These are phyloP conservation scores for Phytophthora sp. DNA, from an alignment of 352 stramenopile species.

Conservation along the genomic window DNA sequence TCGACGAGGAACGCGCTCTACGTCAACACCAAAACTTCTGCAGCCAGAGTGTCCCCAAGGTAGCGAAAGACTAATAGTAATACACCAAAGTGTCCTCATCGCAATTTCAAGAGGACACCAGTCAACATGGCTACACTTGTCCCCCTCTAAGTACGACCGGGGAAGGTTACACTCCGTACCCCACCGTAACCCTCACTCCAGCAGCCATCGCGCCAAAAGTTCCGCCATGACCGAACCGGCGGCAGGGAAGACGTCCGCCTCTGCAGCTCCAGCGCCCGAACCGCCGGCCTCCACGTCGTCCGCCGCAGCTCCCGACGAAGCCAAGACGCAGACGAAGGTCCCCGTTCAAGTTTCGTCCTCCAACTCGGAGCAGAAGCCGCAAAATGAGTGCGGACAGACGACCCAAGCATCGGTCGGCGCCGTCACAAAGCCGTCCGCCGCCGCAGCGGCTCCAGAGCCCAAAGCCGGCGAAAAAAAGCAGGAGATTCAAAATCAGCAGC, in stretches of 20 bases:
- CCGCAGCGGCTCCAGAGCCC: not conserved
- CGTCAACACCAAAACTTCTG: slow-evolving; percentile 86
- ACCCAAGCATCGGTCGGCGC: slow-evolving; percentile 5
- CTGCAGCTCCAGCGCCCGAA: slow-evolving; percentile 13
- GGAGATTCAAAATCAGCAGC: not conserved
- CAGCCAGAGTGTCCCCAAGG: not conserved
- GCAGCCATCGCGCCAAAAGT: not conserved
- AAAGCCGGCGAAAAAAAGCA: not conserved
- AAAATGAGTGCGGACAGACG: slow-evolving; percentile 12
- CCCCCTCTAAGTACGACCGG: slow-evolving; percentile 1
- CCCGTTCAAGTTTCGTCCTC: not conserved
- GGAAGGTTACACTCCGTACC: too few relatives aligned
- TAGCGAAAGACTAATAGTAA: not conserved
- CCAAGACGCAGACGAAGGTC: slow-evolving; percentile 6
- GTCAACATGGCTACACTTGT: not conserved
- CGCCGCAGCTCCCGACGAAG: not conserved
- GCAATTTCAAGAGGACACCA: not conserved
- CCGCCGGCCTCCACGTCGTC: slow-evolving; percentile 3
- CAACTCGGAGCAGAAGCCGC: slow-evolving; percentile 11
- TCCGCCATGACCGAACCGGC: slow-evolving; percentile 24
- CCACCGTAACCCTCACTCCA: not conserved
- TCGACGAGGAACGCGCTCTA: slow-evolving; percentile 73
- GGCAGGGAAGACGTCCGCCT: slow-evolving; percentile 10
- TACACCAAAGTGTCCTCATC: not conserved
- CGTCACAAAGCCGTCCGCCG: not conserved